Evolutionary conservation across 306 rosid species (phyloP).

Genomic region (Chamaecrista fasciculata): DNA sequence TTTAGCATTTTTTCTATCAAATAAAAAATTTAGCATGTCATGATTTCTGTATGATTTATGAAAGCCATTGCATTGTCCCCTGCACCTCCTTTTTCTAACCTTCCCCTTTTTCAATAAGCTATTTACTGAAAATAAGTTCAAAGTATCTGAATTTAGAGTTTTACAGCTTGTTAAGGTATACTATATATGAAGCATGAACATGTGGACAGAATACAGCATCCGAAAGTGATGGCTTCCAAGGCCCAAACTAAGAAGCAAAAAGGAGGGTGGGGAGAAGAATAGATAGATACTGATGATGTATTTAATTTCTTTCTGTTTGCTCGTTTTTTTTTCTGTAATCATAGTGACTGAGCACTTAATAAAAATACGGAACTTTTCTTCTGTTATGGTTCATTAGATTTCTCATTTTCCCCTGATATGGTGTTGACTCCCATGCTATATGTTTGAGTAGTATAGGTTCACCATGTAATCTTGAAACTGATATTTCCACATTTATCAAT

Average conservation of each 20-base stretch:
- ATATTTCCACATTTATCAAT: neutral
- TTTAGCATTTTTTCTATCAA: neutral
- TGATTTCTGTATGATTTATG: neutral
- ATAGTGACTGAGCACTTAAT: neutral
- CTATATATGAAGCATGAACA: neutral
- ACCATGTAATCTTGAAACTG: neutral
- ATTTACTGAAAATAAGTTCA: neutral
- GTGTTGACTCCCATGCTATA: neutral
- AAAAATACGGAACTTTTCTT: neutral
- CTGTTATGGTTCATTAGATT: neutral
- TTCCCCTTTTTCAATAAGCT: neutral
- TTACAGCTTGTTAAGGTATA: neutral
- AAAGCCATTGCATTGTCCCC: neutral
- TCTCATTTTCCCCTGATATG: neutral
- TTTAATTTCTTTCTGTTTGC: neutral
- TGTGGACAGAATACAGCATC: neutral
- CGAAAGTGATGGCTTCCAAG: neutral
- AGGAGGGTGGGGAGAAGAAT: neutral
- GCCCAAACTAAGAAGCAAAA: too few species aligned
- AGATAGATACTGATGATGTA: neutral
- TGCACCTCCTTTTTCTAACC: neutral
- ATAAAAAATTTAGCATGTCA: neutral
- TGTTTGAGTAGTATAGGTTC: neutral
- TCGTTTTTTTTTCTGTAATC: neutral
- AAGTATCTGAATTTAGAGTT: neutral